These are phyloP conservation scores for Pleurotus salmoneostramineus DNA, from an alignment of 768 basidiomycete genomes.

Conservation along the genomic window DNA sequence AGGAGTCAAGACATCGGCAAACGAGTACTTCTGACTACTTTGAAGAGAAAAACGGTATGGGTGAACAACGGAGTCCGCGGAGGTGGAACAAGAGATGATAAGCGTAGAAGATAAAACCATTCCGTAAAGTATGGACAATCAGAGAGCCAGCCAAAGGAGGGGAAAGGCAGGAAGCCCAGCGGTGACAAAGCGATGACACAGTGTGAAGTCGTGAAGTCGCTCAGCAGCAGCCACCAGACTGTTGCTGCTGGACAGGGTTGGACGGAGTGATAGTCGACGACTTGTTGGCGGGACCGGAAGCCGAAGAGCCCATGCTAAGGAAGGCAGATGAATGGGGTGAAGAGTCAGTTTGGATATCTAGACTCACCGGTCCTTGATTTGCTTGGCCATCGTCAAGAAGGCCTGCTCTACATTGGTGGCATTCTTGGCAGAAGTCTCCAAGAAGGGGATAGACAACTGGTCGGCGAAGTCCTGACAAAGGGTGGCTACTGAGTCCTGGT, in stretches of 20 bases:
- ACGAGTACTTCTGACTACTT: background rate
- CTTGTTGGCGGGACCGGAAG: constrained; percentile 66
- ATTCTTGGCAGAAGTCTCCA: constrained; percentile 99
- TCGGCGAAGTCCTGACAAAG: constrained; percentile 82
- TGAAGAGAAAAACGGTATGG: background rate
- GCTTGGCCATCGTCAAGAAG: constrained; percentile 98
- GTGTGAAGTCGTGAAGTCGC: constrained; percentile 10
- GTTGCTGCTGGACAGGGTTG: constrained; percentile 76
- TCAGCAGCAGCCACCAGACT: constrained; percentile 78
- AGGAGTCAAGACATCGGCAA: background rate
- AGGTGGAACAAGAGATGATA: constrained; percentile 7
- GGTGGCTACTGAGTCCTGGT: background rate
- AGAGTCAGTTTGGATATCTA: background rate
- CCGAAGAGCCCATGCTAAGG: constrained; percentile 80
- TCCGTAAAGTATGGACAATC: constrained; percentile 13
- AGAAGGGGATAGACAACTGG: constrained; percentile 88
- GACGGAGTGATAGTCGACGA: constrained; percentile 82
- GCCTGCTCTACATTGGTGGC: constrained; percentile 99
- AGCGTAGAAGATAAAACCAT: constrained; percentile 14
- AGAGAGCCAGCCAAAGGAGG: constrained; percentile 9
- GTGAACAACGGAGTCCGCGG: constrained; percentile 1
- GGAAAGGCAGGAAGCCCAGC: background rate
- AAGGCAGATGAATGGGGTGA: background rate
- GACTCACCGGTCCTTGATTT: constrained; percentile 84
- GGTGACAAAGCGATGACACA: background rate